Base-by-base conservation (phyloP, 2,329 filamentous ascomycete genomes). In the Aspergillus neotritici region DNA sequence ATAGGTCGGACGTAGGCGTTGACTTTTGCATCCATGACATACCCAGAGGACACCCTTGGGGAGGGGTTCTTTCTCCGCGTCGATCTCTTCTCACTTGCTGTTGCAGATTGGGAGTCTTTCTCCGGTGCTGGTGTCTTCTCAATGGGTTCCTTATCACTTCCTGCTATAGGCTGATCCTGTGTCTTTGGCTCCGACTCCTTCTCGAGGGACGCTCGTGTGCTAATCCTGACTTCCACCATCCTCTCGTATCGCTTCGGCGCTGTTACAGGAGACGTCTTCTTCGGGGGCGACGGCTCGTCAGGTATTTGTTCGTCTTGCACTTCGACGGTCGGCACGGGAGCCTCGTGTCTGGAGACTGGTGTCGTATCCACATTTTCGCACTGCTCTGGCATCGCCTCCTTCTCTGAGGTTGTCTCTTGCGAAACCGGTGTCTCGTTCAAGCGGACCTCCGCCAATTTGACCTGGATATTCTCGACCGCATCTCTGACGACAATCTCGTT, bases 1-100 rank as follows among this genome's bases (percentile, higher is more conserved):
- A 70, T 67, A 12, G 60, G 52, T 1, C 51, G 57, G 12, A 64
- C 65, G 31, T 70, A 70, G 25, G 52, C 44, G 40, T 61, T 67
- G 13, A 51, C 48, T 37, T 63, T 60, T 28, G 55, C 51, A 47
- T 69, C 58, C 15, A 60, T 48, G 11, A 69, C 49, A 10, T 58
- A 58, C 5, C 62, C 63, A 3, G 63, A 66, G 4, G 62, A 66
- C 16, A 56, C 46, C 12, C 60, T 54, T 3, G 48, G 45, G 4
- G 43, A 34, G 7, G 51, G 40, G 30, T 51, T 57, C 28, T 51
- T 56, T 40, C 48, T 58, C 14, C 46, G 49, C 43, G 46, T 21
- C 8, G 50, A 40, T 32, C 40, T 41, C 17, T 35, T 46, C 15
- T 29, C 52, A 21, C 15, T 41, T 40, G 44, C 33, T 31, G 38